Base-by-base conservation (phyloP, 129 eudicot genomes). In the Solidago caesia region DNA sequence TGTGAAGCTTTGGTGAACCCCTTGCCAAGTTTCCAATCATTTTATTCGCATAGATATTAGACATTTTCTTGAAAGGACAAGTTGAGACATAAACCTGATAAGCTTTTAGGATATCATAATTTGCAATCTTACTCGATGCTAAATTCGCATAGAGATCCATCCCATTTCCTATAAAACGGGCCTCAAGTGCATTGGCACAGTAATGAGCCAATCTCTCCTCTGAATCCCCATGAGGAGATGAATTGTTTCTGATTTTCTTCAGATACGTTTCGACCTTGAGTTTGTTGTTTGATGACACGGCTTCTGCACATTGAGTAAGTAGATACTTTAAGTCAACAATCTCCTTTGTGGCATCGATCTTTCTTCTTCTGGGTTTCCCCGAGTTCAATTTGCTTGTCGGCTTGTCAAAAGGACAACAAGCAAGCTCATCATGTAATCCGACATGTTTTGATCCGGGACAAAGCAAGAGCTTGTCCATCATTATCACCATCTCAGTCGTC, bases 41-140 rank as follows among this genome's bases (percentile, higher is more conserved):
- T 74, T 81, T 88, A 68, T 81, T 88, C 1, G 91, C 80, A 39
- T 85, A 65, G 27, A 84, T 77, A 72, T 61, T 83, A 0, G 92
- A 82, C 47, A 86, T 79, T 65, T 82, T 87, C 82, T 68, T 79
- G 73, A 84, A 89, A 66, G 98, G 98, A 56, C 85, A 77, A 2
- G 82, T 75, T 4, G 77, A 76, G 29, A 84, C 78, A 15, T 85
- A 87, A 14, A 79, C 55, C 14, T 85, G 74, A 63, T 87, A 85
- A 6, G 89, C 82, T 58, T 75, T 80, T 11, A 87, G 55, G n/a
- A 80, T 64, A 63, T 87, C 81, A 8, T 67, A 45, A 44, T 81
- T 68, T 4, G 76, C 26, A 39, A 84, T 74, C 47, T 71, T 71
- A 65, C 42, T 79, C 6, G 71, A 63, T 15, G 74, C 26, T 41